A percentile compares a stretch with the other conserved stretches of the same genome.
Conservation (phyloP, 441 rosid genomes). For the Viola pubescens region DNA sequence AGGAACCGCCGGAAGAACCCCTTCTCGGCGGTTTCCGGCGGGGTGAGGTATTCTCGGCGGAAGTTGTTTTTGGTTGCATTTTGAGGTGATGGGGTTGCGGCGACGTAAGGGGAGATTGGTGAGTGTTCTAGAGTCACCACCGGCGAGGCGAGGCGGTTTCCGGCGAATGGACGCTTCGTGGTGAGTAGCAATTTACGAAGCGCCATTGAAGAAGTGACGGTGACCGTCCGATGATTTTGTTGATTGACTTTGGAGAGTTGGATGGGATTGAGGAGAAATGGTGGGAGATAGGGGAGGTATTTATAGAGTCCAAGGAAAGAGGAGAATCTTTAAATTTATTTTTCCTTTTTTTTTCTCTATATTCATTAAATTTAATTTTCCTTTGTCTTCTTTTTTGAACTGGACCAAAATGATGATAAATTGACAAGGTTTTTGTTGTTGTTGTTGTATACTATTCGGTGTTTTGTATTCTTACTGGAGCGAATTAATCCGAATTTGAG, state of each 20-base stretch:
- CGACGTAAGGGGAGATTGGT: background rate
- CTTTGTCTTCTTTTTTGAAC: background rate
- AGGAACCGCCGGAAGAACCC: conserved; percentile 38
- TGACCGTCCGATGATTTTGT: background rate
- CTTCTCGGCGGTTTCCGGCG: conserved; percentile 24
- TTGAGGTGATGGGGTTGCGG: conserved; percentile 6
- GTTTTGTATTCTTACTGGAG: too few relatives aligned
- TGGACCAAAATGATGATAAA: background rate
- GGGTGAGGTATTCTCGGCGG: conserved; percentile 35
- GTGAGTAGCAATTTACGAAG: conserved; percentile 27
- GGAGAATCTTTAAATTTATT: conserved; percentile 15
- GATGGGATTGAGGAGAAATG: background rate
- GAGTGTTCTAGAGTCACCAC: conserved; percentile 15
- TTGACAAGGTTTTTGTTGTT: background rate
- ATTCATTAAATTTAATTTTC: background rate
- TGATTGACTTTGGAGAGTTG: background rate
- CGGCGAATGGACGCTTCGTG: conserved; percentile 30
- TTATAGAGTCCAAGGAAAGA: conserved; percentile 31
- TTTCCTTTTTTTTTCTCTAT: background rate
- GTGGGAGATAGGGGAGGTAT: conserved; percentile 3
- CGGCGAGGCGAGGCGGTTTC: conserved; percentile 19
- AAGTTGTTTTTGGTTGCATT: conserved; percentile 21
- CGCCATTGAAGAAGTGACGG: conserved; percentile 32
- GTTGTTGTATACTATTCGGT: background rate
- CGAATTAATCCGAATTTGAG: too few relatives aligned